phyloP scores from a whole-genome alignment of 352 stramenopile genomes.

The Pelagophyceae sp. region DNA sequence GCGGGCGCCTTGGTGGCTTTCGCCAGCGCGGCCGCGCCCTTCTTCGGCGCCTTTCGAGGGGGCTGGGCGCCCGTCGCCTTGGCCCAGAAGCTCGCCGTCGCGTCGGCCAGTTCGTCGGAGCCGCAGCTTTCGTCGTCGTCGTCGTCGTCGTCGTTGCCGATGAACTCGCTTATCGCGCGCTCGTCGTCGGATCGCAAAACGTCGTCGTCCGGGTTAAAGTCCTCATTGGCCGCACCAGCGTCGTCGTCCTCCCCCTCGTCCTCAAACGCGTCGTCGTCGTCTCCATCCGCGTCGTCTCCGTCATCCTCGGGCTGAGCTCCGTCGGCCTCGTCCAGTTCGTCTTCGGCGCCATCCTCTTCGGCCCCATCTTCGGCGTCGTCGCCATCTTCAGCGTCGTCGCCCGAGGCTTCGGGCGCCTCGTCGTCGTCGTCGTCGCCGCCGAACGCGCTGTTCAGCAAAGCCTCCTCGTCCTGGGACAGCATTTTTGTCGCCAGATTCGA shows the following conservation, averaged over 20 bases:
- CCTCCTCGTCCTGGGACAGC: too few species aligned
- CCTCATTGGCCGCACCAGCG: conserved; percentile 9
- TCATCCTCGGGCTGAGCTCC: conserved; percentile 13
- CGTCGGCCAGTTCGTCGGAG: neutral
- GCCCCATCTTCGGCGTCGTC: conserved; percentile 20
- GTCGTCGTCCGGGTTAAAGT: neutral
- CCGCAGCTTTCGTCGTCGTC: neutral
- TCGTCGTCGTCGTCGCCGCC: neutral
- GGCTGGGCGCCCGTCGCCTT: neutral
- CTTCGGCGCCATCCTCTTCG: conserved; percentile 30
- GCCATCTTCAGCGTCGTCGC: conserved; percentile 25
- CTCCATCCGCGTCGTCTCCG: conserved; percentile 8
- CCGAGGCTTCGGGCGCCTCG: too few species aligned
- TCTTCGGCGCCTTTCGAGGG: conserved; percentile 36
- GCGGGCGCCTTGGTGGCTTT: neutral
- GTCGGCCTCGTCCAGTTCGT: conserved; percentile 10
- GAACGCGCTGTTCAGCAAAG: neutral
- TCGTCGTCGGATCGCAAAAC: neutral
- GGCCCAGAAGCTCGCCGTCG: conserved; percentile 39
- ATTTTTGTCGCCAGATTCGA: too few species aligned
- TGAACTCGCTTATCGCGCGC: neutral
- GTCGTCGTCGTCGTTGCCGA: neutral
- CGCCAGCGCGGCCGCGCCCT: conserved; percentile 35
- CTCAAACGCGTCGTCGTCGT: conserved; percentile 1
- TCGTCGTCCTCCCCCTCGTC: neutral